Evolutionary conservation across 2,329 filamentous ascomycete species (phyloP).

Genomic region (Erysiphe pulchra): DNA sequence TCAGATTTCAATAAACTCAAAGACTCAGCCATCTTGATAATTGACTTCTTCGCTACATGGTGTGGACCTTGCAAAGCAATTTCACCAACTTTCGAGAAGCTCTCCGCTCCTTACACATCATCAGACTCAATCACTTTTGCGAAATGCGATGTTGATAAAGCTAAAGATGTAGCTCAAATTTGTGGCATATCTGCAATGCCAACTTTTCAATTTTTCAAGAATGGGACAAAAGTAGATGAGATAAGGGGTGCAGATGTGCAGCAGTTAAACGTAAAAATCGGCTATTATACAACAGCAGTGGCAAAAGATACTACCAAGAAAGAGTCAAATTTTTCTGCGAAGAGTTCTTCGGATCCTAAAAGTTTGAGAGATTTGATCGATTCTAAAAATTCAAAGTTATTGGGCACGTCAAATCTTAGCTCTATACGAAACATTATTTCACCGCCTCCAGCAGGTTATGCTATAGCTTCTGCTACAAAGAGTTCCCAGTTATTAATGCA

Average conservation of each 20-base stretch:
- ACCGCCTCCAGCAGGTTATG: conserved; percentile 4
- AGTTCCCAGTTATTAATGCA: no score
- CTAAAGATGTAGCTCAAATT: conserved; percentile 46
- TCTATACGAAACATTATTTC: conserved; percentile 8
- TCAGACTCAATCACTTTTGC: conserved; percentile 62
- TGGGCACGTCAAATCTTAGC: conserved; percentile 8
- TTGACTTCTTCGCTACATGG: conserved; percentile 60
- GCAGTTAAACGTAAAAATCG: conserved; percentile 28
- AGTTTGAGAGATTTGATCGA: conserved; percentile 10
- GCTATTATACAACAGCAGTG: conserved; percentile 7
- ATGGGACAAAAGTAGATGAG: conserved; percentile 42
- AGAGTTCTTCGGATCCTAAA: conserved; percentile 1
- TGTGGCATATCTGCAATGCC: conserved; percentile 72
- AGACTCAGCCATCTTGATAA: conserved; percentile 7
- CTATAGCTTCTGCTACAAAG: no score
- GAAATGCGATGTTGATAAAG: conserved; percentile 71
- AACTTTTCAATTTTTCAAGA: conserved; percentile 77
- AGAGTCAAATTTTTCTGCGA: conserved; percentile 1
- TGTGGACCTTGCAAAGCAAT: conserved; percentile 84
- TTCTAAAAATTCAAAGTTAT: conserved; percentile 4
- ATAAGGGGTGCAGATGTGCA: conserved; percentile 60
- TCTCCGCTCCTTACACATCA: conserved; percentile 50
- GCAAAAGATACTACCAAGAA: conserved; percentile 3
- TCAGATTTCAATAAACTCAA: conserved; percentile 12
- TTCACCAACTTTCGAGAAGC: conserved; percentile 60